These are phyloP conservation scores for Delphinella strobiligena DNA, from an alignment of 2,329 filamentous ascomycete genomes.

Conservation along the genomic window DNA sequence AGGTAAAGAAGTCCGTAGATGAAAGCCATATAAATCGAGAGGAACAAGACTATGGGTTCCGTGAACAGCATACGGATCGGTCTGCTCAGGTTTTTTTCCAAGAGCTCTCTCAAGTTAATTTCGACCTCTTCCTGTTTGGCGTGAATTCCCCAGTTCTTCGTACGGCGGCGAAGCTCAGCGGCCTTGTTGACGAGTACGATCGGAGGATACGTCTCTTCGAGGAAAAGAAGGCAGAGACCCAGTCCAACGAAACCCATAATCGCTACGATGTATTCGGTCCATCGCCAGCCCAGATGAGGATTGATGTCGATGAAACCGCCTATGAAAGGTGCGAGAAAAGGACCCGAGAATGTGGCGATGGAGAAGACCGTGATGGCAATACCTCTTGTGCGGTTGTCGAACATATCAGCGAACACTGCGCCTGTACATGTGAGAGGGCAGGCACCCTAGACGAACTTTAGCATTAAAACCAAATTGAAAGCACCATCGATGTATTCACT, in stretches of 20 bases:
- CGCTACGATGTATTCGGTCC: slow-evolving; percentile 36
- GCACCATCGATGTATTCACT: too few relatives aligned
- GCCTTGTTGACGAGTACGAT: slow-evolving; percentile 47
- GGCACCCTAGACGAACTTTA: too few relatives aligned
- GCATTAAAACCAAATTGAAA: too few relatives aligned
- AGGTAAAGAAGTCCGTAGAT: slow-evolving; percentile 57
- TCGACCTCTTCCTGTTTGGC: slow-evolving; percentile 34
- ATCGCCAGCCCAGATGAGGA: slow-evolving; percentile 35
- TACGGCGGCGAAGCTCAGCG: slow-evolving; percentile 40
- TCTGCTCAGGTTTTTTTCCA: slow-evolving; percentile 24
- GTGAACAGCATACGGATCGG: slow-evolving; percentile 37
- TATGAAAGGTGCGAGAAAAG: slow-evolving; percentile 20
- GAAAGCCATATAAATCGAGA: slow-evolving; percentile 34
- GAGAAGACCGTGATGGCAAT: slow-evolving; percentile 25
- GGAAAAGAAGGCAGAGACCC: slow-evolving; percentile 37
- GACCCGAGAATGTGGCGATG: slow-evolving; percentile 23
- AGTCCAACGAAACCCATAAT: slow-evolving; percentile 45
- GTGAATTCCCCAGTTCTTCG: slow-evolving; percentile 50
- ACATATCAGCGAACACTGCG: slow-evolving; percentile 45
- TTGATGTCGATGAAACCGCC: slow-evolving; percentile 21
- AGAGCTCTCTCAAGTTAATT: slow-evolving; percentile 23
- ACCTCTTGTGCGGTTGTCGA: slow-evolving; percentile 28
- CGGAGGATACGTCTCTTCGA: slow-evolving; percentile 47
- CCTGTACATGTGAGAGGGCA: slow-evolving; percentile 35
- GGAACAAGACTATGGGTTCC: slow-evolving; percentile 36